Evolutionary conservation across 2,329 filamentous ascomycete species (phyloP), one percentile per base, ranked within the genome.

Genomic region (Drechslerella coelobrocha): DNA sequence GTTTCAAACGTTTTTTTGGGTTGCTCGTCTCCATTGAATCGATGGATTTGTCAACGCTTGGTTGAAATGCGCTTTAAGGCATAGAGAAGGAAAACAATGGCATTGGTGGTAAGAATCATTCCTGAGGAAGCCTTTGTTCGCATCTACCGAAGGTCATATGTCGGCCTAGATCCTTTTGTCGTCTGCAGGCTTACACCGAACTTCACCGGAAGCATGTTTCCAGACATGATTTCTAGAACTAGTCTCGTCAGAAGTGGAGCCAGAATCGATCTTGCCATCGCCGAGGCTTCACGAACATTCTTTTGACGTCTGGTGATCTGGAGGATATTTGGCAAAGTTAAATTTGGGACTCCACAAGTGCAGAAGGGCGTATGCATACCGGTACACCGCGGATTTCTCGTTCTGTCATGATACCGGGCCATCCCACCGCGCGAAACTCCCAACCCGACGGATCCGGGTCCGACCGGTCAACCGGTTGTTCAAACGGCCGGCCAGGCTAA

Each of bases 121-220:
- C 7, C 45, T 34, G 37, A 54, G 37, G 27, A n/a, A 26, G 19
- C 31, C 23, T 34, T 53, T 8, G 10, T 60, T 63, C 59, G 48
- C 59, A 71, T 71, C 66, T 71, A 71, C 66, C 66, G 59, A 63
- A 63, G 29, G 43, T 37, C 27, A 24, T 55, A 24, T 17, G 41
- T 61, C 12, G 34, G 34, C 12, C 65, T 53, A 53, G 57, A 54
- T 62, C 65, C 65, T 62, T 69, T 68, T 56, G 17, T 39, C 12
- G 17, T 45, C 52, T 57, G 65, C 57, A 61, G 52, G 61, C 57
- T 53, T 31, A 45, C 21, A 61, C 56, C 24, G 43, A 50, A 14
- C 34, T 57, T 53, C 55, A 27, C 51, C 52, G 34, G 62, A 48
- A 27, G 41, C 41, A 19, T 14, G 19, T 21, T 45, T 45, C 41